Percentiles rank a stretch among this genome's conserved stretches.
These are phyloP conservation scores for Alternaria panax DNA, from an alignment of 2,329 filamentous ascomycete genomes.

Conservation along the genomic window DNA sequence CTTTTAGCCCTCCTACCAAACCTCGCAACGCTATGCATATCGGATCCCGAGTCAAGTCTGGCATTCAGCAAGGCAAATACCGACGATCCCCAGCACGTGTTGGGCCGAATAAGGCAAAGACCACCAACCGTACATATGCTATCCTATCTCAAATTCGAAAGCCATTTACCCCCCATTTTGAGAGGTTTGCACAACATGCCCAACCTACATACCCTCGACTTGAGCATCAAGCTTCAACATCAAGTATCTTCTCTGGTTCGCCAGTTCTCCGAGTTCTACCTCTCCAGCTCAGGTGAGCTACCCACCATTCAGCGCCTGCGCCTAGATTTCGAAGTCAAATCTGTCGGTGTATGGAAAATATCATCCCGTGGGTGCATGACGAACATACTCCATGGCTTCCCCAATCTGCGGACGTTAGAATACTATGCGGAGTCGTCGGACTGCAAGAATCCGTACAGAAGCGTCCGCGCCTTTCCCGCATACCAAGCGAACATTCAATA, in stretches of 20 bases:
- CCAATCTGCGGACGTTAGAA: conserved; percentile 7
- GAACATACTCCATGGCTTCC: conserved; percentile 10
- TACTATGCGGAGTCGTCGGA: conserved; percentile 22
- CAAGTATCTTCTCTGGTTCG: neutral
- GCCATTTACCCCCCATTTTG: neutral
- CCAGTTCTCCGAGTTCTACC: neutral
- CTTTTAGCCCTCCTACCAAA: conserved; percentile 14
- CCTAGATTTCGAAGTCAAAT: conserved; percentile 22
- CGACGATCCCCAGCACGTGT: neutral
- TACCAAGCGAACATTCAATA: conserved; percentile 25
- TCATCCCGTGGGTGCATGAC: conserved; percentile 4
- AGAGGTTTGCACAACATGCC: neutral
- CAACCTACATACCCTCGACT: conserved; percentile 4
- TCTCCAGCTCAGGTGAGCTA: neutral
- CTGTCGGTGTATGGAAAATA: conserved; percentile 16
- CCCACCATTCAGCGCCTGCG: conserved; percentile 17
- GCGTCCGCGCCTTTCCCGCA: conserved; percentile 20
- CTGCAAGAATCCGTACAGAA: conserved; percentile 21
- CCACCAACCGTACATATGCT: neutral
- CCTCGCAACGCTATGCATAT: conserved; percentile 18
- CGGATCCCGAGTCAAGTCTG: neutral
- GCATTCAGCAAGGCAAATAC: neutral
- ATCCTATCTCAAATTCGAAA: conserved; percentile 4
- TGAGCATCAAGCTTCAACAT: conserved; percentile 2
- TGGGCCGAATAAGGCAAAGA: neutral